Evolutionary conservation across 176 grass and related monocot genomes (phyloP).

Genomic region (Pontederia paniculata): DNA sequence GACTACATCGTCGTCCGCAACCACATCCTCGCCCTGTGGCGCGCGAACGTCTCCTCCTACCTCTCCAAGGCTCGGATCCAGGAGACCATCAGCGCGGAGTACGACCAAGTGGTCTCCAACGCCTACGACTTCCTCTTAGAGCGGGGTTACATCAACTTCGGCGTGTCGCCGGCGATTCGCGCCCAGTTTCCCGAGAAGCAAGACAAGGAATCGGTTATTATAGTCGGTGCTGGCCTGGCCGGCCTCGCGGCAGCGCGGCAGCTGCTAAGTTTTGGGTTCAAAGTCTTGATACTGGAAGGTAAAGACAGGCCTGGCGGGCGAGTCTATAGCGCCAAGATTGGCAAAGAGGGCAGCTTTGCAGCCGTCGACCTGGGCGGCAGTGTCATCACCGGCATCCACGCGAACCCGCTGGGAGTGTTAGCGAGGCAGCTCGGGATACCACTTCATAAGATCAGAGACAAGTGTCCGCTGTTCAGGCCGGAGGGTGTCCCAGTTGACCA

Average conservation of each 20-base stretch:
- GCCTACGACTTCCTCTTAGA: constrained; percentile 62
- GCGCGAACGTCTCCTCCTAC: constrained; percentile 48
- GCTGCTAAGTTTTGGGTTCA: constrained; percentile 54
- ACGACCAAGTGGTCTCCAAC: constrained; percentile 60
- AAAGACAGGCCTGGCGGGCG: constrained; percentile 68
- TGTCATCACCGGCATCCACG: constrained; percentile 89
- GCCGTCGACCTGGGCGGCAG: constrained; percentile 75
- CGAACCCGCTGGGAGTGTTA: constrained; percentile 83
- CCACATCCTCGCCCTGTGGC: constrained; percentile 89
- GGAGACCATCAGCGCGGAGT: constrained; percentile 57
- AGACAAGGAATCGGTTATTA: constrained; percentile 33
- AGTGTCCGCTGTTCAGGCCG: constrained; percentile 59
- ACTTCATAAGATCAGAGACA: constrained; percentile 77
- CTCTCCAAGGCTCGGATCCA: constrained; percentile 43
- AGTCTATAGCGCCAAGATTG: constrained; percentile 54
- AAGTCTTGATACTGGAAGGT: constrained; percentile 70
- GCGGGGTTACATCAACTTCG: constrained; percentile 89
- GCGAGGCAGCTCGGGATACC: constrained; percentile 72
- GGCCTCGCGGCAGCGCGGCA: constrained; percentile 76
- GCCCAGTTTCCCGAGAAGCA: constrained; percentile 22
- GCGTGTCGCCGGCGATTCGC: constrained; percentile 55
- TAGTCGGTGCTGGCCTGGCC: constrained; percentile 66
- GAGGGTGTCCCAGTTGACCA: constrained; percentile 44
- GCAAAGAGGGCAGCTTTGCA: constrained; percentile 17
- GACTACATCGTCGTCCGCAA: constrained; percentile 92